A percentile compares a stretch with the other conserved stretches of the same genome.
Conservation (phyloP, 345 rosid genomes). For the Acer campestre region DNA sequence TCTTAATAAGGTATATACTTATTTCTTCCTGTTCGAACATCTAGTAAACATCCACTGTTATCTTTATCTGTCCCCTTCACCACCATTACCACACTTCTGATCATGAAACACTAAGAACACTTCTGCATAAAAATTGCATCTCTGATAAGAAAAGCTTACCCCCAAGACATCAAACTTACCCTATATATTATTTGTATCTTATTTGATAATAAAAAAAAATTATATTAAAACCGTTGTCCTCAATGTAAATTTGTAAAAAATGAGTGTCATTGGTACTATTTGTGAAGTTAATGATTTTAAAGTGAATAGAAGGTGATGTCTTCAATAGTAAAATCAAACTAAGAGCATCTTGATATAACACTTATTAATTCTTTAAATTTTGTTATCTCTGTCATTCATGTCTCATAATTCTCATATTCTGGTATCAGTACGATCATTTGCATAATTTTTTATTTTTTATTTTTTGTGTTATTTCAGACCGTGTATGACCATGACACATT, state of each 20-base stretch:
- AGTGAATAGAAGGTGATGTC: neutral
- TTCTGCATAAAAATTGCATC: too few species aligned
- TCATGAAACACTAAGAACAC: too few species aligned
- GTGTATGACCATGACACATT: constrained; percentile 90
- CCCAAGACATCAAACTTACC: too few species aligned
- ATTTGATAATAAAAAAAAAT: too few species aligned
- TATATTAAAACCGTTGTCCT: too few species aligned
- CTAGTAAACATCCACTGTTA: neutral
- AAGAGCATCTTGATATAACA: neutral
- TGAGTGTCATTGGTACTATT: too few species aligned
- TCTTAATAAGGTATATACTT: too few species aligned
- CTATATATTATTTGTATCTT: too few species aligned
- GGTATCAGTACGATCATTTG: neutral
- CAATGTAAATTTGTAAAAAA: too few species aligned
- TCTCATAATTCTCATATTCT: neutral
- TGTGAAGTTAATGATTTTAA: neutral
- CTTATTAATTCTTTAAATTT: neutral
- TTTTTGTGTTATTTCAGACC: constrained; percentile 36
- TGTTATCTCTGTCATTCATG: neutral
- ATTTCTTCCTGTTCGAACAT: neutral
- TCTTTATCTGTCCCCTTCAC: neutral
- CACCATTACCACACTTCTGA: too few species aligned
- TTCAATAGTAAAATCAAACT: neutral
- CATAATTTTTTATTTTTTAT: neutral
- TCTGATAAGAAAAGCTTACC: too few species aligned